Conservation (phyloP, 345 rosid species). For the Aegle marmelos region DNA sequence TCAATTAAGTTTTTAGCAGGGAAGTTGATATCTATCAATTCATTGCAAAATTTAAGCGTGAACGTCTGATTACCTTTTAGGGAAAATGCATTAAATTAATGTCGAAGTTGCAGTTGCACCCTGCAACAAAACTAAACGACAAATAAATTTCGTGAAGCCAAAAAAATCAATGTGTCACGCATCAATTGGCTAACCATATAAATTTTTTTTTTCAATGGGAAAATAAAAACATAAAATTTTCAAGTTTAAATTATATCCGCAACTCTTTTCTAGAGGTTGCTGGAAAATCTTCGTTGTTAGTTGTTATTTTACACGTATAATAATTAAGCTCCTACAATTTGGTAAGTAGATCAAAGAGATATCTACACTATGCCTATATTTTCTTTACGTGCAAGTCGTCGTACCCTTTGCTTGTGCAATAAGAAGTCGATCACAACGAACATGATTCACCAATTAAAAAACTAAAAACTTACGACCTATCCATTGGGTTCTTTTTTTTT, state of each 20-base stretch:
- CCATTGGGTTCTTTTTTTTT: no score
- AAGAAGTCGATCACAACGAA: neutral
- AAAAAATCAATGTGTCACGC: no score
- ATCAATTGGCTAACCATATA: no score
- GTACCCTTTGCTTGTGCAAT: neutral
- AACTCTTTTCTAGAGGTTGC: no score
- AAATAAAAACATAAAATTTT: no score
- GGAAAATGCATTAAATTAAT: no score
- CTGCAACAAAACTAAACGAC: no score
- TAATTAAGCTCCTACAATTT: neutral
- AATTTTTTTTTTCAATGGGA: no score
- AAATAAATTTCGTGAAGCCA: no score
- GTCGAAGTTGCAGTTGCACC: no score
- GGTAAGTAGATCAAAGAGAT: neutral
- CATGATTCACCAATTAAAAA: neutral
- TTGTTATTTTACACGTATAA: neutral
- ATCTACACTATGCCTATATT: neutral
- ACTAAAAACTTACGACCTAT: neutral
- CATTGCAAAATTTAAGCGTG: neutral
- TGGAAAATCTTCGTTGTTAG: neutral
- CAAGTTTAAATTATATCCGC: no score
- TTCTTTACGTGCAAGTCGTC: neutral
- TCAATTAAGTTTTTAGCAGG: neutral
- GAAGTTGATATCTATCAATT: neutral
- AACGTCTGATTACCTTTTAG: no score